Evolutionary conservation across 805 yeast genomes (phyloP).

Genomic region (Wickerhamiella domercqiae): DNA sequence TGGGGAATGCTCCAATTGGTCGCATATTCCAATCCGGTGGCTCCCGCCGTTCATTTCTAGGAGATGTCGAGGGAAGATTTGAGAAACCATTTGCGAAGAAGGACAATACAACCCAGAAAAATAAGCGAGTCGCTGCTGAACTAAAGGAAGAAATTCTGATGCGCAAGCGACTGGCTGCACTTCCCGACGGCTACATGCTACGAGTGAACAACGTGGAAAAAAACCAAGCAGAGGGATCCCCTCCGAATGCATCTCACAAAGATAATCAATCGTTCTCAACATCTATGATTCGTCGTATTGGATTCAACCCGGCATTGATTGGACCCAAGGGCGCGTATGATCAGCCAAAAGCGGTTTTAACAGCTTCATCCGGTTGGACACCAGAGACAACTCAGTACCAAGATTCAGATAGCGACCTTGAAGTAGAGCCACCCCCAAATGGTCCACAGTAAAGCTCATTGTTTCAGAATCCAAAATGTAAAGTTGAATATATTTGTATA

Average conservation of each 20-base stretch:
- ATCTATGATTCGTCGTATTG: conserved; percentile 16
- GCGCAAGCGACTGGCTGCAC: conserved; percentile 24
- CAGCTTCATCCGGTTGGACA: background rate
- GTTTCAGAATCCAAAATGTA: background rate
- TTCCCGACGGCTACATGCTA: conserved; percentile 16
- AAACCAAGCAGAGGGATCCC: conserved; percentile 6
- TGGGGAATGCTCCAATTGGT: conserved; percentile 12
- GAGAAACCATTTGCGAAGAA: conserved; percentile 25
- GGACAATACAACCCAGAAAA: conserved; percentile 21
- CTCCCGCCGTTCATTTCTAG: conserved; percentile 17
- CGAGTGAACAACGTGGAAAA: conserved; percentile 17
- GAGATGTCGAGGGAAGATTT: conserved; percentile 32
- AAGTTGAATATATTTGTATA: too few species aligned
- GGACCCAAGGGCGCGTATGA: background rate
- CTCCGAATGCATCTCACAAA: background rate
- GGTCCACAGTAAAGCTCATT: background rate
- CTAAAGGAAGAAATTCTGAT: conserved; percentile 20
- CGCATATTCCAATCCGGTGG: conserved; percentile 7
- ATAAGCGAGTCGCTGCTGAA: conserved; percentile 17
- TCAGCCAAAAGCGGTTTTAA: background rate
- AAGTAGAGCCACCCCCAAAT: conserved; percentile 3
- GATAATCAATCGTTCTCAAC: conserved; percentile 12
- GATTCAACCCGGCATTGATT: conserved; percentile 18
- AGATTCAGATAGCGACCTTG: conserved; percentile 16
- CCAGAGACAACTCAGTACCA: background rate